Conservation (phyloP, 2,329 filamentous ascomycete species). For the Exophiala sp. region DNA sequence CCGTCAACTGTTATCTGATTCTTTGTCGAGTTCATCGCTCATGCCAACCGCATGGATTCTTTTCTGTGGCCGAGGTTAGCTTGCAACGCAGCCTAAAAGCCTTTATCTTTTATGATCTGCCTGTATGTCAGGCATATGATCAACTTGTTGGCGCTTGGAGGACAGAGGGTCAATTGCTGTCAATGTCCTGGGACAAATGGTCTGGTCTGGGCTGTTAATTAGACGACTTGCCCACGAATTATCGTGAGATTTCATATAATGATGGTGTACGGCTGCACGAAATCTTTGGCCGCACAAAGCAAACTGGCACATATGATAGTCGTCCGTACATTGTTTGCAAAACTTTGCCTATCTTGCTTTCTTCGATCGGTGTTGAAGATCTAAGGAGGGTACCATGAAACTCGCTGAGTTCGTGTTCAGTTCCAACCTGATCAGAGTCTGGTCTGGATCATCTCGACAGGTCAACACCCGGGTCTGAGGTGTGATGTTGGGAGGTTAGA, state of each 20-base stretch:
- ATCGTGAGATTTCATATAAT: background rate
- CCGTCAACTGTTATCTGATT: slow-evolving; percentile 1
- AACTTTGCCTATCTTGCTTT: no score
- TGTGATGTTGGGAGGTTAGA: no score
- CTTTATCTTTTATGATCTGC: background rate
- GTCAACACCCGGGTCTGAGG: no score
- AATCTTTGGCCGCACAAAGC: no score
- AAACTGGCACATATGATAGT: background rate
- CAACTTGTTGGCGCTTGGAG: background rate
- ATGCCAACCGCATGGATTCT: background rate
- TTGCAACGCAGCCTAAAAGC: background rate
- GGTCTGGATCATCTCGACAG: no score
- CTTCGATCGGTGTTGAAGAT: no score
- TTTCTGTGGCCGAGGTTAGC: background rate
- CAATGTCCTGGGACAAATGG: background rate
- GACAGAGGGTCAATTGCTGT: background rate
- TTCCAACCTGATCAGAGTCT: no score
- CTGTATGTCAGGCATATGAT: background rate
- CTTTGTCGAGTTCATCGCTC: background rate
- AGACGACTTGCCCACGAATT: background rate
- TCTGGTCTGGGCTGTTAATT: background rate
- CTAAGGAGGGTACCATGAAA: no score
- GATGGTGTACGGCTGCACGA: background rate
- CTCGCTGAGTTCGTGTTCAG: no score
- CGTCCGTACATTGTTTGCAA: no score